phyloP scores from a whole-genome alignment of 2,329 filamentous ascomycete genomes.

The Nothopassalora personata region DNA sequence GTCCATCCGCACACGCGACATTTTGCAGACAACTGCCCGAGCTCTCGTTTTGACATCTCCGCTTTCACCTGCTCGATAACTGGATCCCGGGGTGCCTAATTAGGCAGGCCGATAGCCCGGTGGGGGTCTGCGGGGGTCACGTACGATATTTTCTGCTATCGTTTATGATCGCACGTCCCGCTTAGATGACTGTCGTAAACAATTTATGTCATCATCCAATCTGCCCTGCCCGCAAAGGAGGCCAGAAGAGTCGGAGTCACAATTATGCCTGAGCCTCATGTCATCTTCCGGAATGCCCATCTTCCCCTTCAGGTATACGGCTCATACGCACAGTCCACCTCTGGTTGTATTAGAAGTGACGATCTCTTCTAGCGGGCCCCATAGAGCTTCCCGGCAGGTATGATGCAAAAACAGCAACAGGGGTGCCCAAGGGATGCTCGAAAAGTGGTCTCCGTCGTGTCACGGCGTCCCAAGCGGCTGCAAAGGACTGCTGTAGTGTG shows the following conservation, averaged over 20 bases:
- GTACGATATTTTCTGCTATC: no score
- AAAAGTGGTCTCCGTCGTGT: background rate
- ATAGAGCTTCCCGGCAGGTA: background rate
- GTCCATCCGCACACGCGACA: background rate
- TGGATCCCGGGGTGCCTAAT: no score
- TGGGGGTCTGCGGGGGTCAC: no score
- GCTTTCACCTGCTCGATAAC: background rate
- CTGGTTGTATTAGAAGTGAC: background rate
- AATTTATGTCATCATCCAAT: no score
- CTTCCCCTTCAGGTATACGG: background rate
- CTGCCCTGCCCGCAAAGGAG: background rate
- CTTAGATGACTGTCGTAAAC: no score
- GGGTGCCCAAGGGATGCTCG: background rate
- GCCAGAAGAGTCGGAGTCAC: background rate
- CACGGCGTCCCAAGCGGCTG: background rate
- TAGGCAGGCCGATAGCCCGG: no score
- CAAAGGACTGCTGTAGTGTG: background rate
- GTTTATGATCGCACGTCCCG: no score
- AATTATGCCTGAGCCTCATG: background rate
- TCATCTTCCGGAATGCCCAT: background rate
- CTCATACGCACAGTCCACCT: background rate
- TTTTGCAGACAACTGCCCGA: background rate
- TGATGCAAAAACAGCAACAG: background rate
- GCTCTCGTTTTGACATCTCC: no score
- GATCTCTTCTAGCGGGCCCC: background rate